Evolutionary conservation across 345 rosid genomes (phyloP).

Genomic region (Ailanthus altissimus): DNA sequence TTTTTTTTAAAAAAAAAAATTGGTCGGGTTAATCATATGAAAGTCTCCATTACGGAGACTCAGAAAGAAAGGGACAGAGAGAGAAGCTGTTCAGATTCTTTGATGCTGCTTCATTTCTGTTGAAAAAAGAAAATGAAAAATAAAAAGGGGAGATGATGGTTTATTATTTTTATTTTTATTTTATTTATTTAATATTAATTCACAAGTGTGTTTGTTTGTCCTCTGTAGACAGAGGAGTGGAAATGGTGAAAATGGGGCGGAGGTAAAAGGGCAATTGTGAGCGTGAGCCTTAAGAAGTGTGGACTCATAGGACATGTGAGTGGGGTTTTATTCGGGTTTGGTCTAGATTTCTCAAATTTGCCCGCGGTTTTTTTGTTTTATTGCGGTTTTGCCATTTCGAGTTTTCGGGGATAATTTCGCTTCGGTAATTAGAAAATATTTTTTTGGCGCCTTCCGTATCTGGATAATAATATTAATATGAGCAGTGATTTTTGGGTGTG

Average conservation of each 20-base stretch:
- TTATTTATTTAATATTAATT: neutral
- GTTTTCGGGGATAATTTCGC: neutral
- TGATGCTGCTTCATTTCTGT: conserved; percentile 14
- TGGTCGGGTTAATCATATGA: conserved; percentile 1
- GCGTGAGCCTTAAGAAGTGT: neutral
- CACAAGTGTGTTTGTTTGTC: conserved; percentile 19
- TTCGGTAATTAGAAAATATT: neutral
- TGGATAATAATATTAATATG: conserved; percentile 5
- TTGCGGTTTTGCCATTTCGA: conserved; percentile 27
- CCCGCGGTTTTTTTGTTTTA: conserved; percentile 10
- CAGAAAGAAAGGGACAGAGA: conserved; percentile 12
- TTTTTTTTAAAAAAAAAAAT: neutral
- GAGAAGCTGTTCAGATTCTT: conserved; percentile 31
- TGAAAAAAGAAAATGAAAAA: conserved; percentile 4
- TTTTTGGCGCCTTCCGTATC: neutral
- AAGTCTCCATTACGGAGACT: conserved; percentile 25
- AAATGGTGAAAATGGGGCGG: conserved; percentile 40
- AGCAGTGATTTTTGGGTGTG: neutral
- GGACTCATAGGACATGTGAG: conserved; percentile 31
- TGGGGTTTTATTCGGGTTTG: conserved; percentile 33
- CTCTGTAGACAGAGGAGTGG: conserved; percentile 34
- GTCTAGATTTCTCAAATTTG: neutral
- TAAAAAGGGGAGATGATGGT: neutral
- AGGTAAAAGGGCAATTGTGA: conserved; percentile 32
- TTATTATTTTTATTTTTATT: neutral